A percentile compares a stretch with the other conserved stretches of the same genome.
Conservation (phyloP, 2,329 filamentous ascomycete genomes). For the Epichloe sp. region DNA sequence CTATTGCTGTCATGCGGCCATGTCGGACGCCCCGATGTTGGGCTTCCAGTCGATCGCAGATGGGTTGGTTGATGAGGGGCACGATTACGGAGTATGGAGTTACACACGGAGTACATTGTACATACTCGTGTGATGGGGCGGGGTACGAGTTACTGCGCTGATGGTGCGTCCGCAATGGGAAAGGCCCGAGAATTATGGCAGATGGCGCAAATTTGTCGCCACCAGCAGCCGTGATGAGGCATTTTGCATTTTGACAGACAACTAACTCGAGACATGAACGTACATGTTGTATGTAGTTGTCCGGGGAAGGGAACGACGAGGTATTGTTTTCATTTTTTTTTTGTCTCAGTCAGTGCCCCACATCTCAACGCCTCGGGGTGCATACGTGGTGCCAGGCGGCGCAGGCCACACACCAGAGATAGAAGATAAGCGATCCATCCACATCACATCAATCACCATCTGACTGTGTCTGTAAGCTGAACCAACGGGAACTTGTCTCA, state of each 20-base stretch:
- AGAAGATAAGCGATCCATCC: not conserved
- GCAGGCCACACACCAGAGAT: not conserved
- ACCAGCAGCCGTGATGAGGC: not conserved
- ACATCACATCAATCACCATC: too few relatives aligned
- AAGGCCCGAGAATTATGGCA: not conserved
- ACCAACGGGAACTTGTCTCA: not conserved
- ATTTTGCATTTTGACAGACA: not conserved
- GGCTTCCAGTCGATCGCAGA: not conserved
- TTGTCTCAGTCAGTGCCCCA: not conserved
- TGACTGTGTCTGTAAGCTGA: not conserved
- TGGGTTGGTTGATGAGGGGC: not conserved
- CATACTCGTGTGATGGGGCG: too few relatives aligned
- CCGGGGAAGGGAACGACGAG: not conserved
- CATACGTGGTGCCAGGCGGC: not conserved
- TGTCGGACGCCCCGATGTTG: slow-evolving; percentile 21
- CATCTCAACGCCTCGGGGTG: not conserved
- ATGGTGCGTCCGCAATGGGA: not conserved
- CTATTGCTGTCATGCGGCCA: too few relatives aligned
- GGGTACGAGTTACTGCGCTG: not conserved
- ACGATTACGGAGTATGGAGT: not conserved
- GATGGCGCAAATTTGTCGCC: not conserved
- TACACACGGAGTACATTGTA: too few relatives aligned
- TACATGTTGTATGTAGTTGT: too few relatives aligned
- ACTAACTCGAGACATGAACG: too few relatives aligned
- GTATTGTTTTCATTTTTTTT: not conserved